These are phyloP conservation scores for Ceriops decandra DNA, from an alignment of 345 rosid genomes.

Conservation along the genomic window DNA sequence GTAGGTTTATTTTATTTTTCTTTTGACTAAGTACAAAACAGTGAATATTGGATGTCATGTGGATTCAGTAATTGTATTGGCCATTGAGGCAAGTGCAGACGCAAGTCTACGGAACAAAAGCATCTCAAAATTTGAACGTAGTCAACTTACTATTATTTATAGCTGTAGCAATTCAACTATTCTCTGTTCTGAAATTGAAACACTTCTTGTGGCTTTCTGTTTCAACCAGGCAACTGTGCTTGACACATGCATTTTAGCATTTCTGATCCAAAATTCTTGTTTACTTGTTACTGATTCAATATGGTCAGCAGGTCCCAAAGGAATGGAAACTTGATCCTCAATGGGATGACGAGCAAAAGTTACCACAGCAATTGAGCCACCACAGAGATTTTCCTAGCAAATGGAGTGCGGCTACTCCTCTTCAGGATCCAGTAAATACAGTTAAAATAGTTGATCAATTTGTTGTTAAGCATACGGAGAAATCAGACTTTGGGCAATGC, in stretches of 20 bases:
- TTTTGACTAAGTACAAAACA: too few species aligned
- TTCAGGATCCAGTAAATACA: constrained; percentile 66
- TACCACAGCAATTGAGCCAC: constrained; percentile 53
- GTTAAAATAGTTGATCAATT: constrained; percentile 76
- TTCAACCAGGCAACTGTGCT: neutral
- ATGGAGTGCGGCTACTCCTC: constrained; percentile 61
- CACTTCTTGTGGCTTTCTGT: neutral
- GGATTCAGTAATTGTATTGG: too few species aligned
- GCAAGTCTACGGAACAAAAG: too few species aligned
- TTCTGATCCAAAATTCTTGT: neutral
- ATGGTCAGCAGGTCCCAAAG: constrained; percentile 66
- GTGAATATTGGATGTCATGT: too few species aligned
- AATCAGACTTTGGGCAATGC: constrained; percentile 29
- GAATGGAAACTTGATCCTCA: constrained; percentile 80
- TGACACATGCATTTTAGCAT: neutral
- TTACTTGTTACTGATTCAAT: neutral
- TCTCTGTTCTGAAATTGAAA: too few species aligned
- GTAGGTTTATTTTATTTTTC: too few species aligned
- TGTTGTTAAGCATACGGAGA: constrained; percentile 41
- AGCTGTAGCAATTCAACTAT: too few species aligned
- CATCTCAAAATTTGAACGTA: too few species aligned
- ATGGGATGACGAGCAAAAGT: constrained; percentile 71
- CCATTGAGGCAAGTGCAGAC: too few species aligned
- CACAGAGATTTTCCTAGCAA: constrained; percentile 63
- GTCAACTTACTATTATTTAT: too few species aligned